Conservation (phyloP, 352 stramenopile species). For the Pythium graminicola region DNA sequence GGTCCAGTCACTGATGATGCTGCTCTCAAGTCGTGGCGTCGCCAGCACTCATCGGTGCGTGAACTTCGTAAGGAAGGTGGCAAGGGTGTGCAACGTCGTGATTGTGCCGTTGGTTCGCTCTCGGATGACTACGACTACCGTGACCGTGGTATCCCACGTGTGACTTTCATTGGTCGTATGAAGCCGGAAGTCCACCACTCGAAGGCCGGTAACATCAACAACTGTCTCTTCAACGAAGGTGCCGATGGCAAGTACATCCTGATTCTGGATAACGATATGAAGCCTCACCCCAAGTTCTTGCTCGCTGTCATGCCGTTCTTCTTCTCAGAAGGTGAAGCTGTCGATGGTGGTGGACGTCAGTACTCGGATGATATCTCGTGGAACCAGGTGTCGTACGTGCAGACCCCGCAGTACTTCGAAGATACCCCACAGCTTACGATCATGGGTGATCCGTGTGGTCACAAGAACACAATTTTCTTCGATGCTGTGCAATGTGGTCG, state of each 20-base stretch:
- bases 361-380: conserved; percentile 87
- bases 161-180: conserved; percentile 85
- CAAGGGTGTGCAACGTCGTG: conserved; percentile 75
- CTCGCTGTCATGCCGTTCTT: conserved; percentile 84
- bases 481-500: conserved; percentile 82
- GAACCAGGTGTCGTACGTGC: conserved; percentile 87
- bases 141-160: conserved; percentile 77
- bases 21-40: conserved; percentile 76
- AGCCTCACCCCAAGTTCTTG: conserved; percentile 85
- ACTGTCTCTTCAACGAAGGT: conserved; percentile 86
- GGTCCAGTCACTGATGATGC: conserved; percentile 70
- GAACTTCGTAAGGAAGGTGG: conserved; percentile 76
- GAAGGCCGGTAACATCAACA: conserved; percentile 92
- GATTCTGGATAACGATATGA: conserved; percentile 92
- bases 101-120: conserved; percentile 81
- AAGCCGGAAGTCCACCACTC: conserved; percentile 86
- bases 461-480: conserved; percentile 91
- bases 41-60: conserved; percentile 79
- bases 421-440: conserved; percentile 77
- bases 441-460: conserved; percentile 83
- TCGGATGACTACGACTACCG: conserved; percentile 89
- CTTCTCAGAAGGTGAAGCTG: conserved; percentile 83
- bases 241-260: conserved; percentile 84
- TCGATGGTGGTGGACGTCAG: conserved; percentile 74
- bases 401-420: conserved; percentile 88